phyloP scores from a whole-genome alignment of 352 stramenopile species.

The Phytophthora ohioensis region DNA sequence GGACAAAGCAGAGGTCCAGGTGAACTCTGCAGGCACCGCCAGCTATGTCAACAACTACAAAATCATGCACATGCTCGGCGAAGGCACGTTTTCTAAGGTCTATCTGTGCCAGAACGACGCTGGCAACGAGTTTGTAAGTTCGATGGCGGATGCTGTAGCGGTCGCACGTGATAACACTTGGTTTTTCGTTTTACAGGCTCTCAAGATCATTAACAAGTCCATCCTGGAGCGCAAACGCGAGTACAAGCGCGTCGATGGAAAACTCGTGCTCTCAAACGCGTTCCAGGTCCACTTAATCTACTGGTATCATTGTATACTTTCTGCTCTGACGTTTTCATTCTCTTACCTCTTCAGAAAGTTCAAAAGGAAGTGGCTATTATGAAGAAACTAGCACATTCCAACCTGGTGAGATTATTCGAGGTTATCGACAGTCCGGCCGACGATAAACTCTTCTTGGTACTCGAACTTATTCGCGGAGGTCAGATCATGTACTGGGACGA shows the following conservation, averaged over 20 bases:
- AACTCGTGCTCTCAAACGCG: conserved; percentile 81
- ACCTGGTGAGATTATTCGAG: conserved; percentile 77
- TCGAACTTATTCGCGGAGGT: conserved; percentile 83
- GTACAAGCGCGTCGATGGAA: conserved; percentile 81
- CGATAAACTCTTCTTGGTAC: conserved; percentile 84
- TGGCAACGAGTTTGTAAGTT: conserved; percentile 64
- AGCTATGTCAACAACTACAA: conserved; percentile 84
- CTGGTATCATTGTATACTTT: too few relatives aligned
- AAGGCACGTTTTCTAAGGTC: conserved; percentile 85
- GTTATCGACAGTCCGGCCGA: conserved; percentile 84
- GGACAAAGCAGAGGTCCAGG: conserved; percentile 61
- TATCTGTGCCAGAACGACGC: conserved; percentile 66
- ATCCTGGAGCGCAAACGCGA: conserved; percentile 87
- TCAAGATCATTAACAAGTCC: conserved; percentile 89
- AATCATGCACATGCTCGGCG: conserved; percentile 65
- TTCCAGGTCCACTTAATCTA: conserved; percentile 44
- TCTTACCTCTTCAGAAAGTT: conserved; percentile 58
- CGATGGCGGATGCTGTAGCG: too few relatives aligned
- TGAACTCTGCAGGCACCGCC: conserved; percentile 63
- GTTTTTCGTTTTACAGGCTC: conserved; percentile 46
- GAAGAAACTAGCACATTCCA: conserved; percentile 80
- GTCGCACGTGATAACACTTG: neutral
- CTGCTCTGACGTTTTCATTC: too few relatives aligned
- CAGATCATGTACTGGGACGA: conserved; percentile 90
- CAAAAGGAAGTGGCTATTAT: conserved; percentile 86